Base-by-base conservation (phyloP, 176 grass and related monocot species). In the Elaeis guineensis region DNA sequence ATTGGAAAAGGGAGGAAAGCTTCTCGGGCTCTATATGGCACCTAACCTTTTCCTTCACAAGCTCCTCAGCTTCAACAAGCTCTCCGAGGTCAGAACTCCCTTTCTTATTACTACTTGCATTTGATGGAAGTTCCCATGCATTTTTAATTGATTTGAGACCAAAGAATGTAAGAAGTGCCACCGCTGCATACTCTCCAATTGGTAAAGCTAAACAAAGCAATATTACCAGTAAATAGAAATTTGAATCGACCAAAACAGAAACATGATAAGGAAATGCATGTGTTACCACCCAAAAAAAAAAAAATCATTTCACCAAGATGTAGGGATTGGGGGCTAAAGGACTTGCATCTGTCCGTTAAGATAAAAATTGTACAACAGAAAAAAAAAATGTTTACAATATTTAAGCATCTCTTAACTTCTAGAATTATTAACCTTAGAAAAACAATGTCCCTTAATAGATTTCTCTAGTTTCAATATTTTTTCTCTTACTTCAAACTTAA, bases 91-190 rank as follows among this genome's bases (percentile, higher is more conserved):
- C 86, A 58, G 78, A 65, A 59, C 51, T 89, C 21, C 81, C 76
- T 16, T 85, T 49, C 60, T 55, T 35, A 12, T 83, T 68, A 17
- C 32, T 73, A 19, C 62, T 85, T 5, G 54, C 29, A 35, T 58
- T 64, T 55, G 82, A 79, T 63, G 87, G 83, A 73, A 91, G 69
- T 64, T 64, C 81, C 78, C 76, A 83, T 53, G 87, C 86, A 85
- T 97, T 85, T 85, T 78, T 97, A 73, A 97, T 97, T 73, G 93
- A 97, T 25, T 91, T 97, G 18, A 91, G 73, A 61, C 93, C 93
- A 72, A 91, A 97, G 61, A 97, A 89, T 62, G 93, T 75, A 17
- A 97, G 81, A 12, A 97, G 78, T 28, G 87, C 87, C 80, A 91
- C 76, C 21, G 93, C 87, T 53, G 84, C 81, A 76, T 97, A 91